Percentiles rank a stretch among this genome's conserved stretches.
Evolutionary conservation across 108 stramenopile genomes (phyloP).

Genomic region (Cylindrotheca fusiformis): DNA sequence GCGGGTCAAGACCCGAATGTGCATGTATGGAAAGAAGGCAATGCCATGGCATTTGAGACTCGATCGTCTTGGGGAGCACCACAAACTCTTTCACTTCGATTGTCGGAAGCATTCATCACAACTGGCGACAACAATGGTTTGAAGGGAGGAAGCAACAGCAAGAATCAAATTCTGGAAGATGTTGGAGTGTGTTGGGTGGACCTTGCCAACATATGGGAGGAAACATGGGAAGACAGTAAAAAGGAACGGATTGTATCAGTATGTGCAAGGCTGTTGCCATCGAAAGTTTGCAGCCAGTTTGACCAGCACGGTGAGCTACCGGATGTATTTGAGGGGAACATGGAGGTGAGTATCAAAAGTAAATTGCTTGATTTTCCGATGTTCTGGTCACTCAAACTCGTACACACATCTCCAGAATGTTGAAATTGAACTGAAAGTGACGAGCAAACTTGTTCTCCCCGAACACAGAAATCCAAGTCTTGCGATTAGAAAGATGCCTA

Average conservation of each 20-base stretch:
- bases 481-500: constrained; percentile 7
- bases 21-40: constrained; percentile 45
- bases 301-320: constrained; percentile 62
- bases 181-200: constrained; percentile 69
- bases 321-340: not conserved
- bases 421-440: constrained; percentile 58
- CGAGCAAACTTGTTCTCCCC: constrained; percentile 34
- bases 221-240: not conserved
- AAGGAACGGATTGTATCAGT: not conserved
- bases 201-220: constrained; percentile 53
- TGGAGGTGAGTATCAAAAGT: constrained; percentile 2
- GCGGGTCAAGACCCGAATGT: constrained; percentile 1
- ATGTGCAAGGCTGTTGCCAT: constrained; percentile 8
- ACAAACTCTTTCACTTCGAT: constrained; percentile 60
- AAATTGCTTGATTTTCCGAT: too few species aligned
- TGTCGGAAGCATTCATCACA: constrained; percentile 28
- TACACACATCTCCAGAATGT: too few species aligned
- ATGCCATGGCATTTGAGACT: constrained; percentile 58
- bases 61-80: constrained; percentile 82
- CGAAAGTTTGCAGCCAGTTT: constrained; percentile 25
- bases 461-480: too few species aligned
- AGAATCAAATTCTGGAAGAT: constrained; percentile 17
- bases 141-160: not conserved
- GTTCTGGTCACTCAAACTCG: too few species aligned
- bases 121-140: constrained; percentile 5